Evolutionary conservation across 1,284 basidiomycete genomes (phyloP).

Genomic region (Papiliotrema nemorosa): DNA sequence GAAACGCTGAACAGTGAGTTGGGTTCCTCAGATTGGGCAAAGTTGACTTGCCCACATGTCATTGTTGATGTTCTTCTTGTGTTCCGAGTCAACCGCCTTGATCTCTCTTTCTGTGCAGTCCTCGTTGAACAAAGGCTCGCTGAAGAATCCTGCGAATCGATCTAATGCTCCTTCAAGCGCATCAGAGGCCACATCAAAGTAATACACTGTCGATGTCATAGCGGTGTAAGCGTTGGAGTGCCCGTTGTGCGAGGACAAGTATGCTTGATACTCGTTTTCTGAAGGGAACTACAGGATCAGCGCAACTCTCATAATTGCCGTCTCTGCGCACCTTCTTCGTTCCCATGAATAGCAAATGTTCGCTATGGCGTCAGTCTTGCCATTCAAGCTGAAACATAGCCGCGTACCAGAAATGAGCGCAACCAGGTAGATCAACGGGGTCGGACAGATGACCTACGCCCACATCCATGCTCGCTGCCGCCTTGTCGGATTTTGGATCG

Average conservation of each 20-base stretch:
- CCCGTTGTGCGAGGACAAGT: slow-evolving; percentile 85
- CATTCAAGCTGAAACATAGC: too few species aligned
- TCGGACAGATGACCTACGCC: slow-evolving; percentile 92
- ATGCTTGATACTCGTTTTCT: slow-evolving; percentile 92
- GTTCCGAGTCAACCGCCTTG: slow-evolving; percentile 95
- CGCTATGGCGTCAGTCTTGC: slow-evolving; percentile 78
- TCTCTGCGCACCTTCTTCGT: slow-evolving; percentile 47
- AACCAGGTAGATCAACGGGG: slow-evolving; percentile 63
- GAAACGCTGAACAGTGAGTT: slow-evolving; percentile 62
- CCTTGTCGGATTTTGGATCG: slow-evolving; percentile 87
- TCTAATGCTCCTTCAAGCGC: slow-evolving; percentile 79
- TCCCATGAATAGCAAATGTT: slow-evolving; percentile 88
- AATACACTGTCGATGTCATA: slow-evolving; percentile 80
- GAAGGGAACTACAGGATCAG: slow-evolving; percentile 64
- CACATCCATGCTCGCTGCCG: slow-evolving; percentile 91
- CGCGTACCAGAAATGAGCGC: slow-evolving; percentile 49
- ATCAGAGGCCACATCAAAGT: slow-evolving; percentile 84
- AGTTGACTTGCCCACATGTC: slow-evolving; percentile 66
- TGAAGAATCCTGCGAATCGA: slow-evolving; percentile 92
- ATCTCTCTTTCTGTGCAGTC: slow-evolving; percentile 92
- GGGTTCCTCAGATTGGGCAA: background rate
- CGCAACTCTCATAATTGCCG: background rate
- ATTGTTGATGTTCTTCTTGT: slow-evolving; percentile 96
- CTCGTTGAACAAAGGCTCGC: slow-evolving; percentile 78
- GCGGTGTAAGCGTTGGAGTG: slow-evolving; percentile 91